A percentile compares a stretch with the other conserved stretches of the same genome.
phyloP scores from a whole-genome alignment of 2,329 filamentous ascomycete genomes.

The Leptographium galeiforme region DNA sequence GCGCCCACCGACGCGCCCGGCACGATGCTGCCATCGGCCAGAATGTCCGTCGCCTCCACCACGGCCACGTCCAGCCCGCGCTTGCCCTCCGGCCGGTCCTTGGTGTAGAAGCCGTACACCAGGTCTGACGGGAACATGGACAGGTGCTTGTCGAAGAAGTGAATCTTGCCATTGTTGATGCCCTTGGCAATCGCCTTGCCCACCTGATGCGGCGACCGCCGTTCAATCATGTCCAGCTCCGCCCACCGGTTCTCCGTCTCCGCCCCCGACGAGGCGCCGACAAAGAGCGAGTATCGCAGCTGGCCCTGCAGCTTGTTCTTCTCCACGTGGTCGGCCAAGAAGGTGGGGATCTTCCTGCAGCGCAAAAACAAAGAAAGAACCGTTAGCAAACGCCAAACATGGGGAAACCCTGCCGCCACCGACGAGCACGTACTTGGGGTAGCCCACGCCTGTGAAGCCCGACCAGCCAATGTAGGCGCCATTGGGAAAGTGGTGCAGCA shows the following conservation, averaged over 20 bases:
- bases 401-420: no score
- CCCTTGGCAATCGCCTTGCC: constrained; percentile 83
- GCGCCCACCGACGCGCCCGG: constrained; percentile 78
- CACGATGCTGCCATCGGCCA: constrained; percentile 78
- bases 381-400: no score
- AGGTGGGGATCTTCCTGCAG: constrained; percentile 64
- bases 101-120: constrained; percentile 78
- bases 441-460: constrained; percentile 81
- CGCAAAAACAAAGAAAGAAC: not conserved
- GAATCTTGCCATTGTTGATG: constrained; percentile 77
- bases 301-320: constrained; percentile 73
- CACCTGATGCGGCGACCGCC: constrained; percentile 74
- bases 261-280: constrained; percentile 77
- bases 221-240: constrained; percentile 77
- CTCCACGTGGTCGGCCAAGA: constrained; percentile 79
- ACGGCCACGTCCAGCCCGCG: constrained; percentile 72
- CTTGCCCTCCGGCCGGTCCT: constrained; percentile 57
- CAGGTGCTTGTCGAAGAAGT: constrained; percentile 89
- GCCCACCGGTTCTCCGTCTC: constrained; percentile 92
- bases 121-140: constrained; percentile 85
- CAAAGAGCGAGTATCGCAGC: constrained; percentile 76
- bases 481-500: constrained; percentile 71
- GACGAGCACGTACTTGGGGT: constrained; percentile 56
- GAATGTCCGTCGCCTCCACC: constrained; percentile 76
- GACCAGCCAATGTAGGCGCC: constrained; percentile 83